Evolutionary conservation across 83 land plant genomes (phyloP).

Genomic region (Larix sibirica): DNA sequence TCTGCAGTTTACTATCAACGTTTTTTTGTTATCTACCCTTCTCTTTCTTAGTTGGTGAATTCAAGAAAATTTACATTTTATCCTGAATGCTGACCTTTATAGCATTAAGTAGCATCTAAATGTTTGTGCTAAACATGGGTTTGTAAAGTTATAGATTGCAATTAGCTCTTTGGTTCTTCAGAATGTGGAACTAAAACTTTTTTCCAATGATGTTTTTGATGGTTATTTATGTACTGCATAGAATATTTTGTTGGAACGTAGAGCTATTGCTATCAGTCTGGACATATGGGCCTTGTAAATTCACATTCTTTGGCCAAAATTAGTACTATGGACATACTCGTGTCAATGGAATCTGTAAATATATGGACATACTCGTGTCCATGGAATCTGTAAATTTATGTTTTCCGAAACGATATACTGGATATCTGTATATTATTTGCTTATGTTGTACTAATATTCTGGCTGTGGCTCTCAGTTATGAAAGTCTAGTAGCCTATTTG

Average conservation of each 20-base stretch:
- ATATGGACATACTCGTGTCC: neutral
- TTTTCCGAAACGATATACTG: neutral
- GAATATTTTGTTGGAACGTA: neutral
- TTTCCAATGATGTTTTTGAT: neutral
- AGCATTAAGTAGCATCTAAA: neutral
- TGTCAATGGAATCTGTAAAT: too few relatives aligned
- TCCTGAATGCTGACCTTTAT: neutral
- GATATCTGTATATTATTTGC: neutral
- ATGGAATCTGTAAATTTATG: neutral
- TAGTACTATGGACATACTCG: too few relatives aligned
- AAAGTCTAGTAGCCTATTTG: neutral
- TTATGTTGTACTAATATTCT: neutral
- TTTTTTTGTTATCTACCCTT: too few relatives aligned
- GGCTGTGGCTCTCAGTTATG: neutral
- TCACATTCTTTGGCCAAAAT: neutral
- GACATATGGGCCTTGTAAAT: neutral
- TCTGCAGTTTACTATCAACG: neutral
- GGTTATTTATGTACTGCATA: neutral
- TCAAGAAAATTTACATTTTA: neutral
- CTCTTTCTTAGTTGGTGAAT: neutral
- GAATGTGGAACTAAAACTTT: neutral
- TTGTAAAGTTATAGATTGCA: neutral
- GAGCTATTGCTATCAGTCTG: neutral
- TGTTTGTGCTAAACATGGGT: neutral
- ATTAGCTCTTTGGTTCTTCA: neutral